Evolutionary conservation across 2,329 filamentous ascomycete genomes (phyloP).

Genomic region (Neofusicoccum kwambonambiense): DNA sequence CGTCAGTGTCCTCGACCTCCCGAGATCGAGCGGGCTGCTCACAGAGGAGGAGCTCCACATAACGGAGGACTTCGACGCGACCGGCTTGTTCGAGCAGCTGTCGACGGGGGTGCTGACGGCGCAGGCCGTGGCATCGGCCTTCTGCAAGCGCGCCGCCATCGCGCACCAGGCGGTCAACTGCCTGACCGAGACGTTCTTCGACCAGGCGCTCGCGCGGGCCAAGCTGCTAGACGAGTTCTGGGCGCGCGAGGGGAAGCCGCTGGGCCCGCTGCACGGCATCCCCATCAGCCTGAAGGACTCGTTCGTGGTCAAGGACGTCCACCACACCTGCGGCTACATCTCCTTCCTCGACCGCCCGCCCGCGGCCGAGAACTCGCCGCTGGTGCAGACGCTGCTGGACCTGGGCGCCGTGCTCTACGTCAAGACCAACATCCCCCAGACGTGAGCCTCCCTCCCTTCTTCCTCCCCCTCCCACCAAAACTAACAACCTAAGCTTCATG

Average conservation of each 20-base stretch:
- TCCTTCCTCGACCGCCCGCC: constrained; percentile 34
- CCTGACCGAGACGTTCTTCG: constrained; percentile 46
- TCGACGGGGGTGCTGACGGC: constrained; percentile 26
- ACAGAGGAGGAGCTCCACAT: constrained; percentile 33
- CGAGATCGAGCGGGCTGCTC: constrained; percentile 30
- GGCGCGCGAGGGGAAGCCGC: constrained; percentile 38
- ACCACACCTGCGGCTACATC: constrained; percentile 61
- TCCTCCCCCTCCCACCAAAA: constrained; percentile 20
- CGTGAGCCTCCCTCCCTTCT: constrained; percentile 28
- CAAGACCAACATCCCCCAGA: constrained; percentile 55
- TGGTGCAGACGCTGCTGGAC: constrained; percentile 37
- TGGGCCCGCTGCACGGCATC: constrained; percentile 52
- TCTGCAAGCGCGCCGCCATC: constrained; percentile 52
- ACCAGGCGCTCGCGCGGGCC: constrained; percentile 40
- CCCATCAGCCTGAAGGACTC: constrained; percentile 45
- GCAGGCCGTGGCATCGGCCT: constrained; percentile 52
- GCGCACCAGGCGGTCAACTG: constrained; percentile 57
- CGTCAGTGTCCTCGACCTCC: constrained; percentile 9
- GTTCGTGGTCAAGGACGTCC: constrained; percentile 59
- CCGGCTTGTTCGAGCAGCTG: constrained; percentile 31
- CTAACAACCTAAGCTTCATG: constrained; percentile 30
- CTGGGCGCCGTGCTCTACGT: constrained; percentile 52
- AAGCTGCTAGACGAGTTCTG: constrained; percentile 39
- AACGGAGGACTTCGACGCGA: constrained; percentile 38
- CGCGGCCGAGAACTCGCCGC: constrained; percentile 30